Conservation (phyloP, 345 rosid species). For the Passiflora organensis region DNA sequence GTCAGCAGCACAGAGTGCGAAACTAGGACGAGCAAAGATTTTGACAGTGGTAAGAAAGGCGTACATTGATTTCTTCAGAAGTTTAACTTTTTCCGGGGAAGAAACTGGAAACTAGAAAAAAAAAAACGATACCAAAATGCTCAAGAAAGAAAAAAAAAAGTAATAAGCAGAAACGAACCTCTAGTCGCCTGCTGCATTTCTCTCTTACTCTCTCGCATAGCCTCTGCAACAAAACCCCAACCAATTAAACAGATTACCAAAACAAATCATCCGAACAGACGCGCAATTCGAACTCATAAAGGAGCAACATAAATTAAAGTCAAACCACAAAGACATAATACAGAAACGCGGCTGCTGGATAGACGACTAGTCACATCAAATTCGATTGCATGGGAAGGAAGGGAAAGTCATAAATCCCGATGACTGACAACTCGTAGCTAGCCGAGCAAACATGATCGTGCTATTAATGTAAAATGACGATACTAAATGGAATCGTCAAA, state of each 20-base stretch:
- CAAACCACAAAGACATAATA: not conserved
- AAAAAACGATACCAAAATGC: not conserved
- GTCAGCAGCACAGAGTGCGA: too few species aligned
- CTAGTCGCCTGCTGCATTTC: conserved; percentile 88
- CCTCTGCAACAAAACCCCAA: conserved; percentile 51
- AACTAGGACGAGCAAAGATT: too few species aligned
- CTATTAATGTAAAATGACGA: not conserved
- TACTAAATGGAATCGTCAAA: not conserved
- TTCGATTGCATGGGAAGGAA: too few species aligned
- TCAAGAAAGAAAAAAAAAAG: not conserved
- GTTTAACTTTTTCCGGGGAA: too few species aligned
- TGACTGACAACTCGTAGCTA: not conserved
- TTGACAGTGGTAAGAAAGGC: not conserved
- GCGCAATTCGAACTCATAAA: not conserved
- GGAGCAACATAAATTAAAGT: not conserved
- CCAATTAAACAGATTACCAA: not conserved
- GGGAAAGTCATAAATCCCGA: not conserved
- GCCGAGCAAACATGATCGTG: not conserved
- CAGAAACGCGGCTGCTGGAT: not conserved
- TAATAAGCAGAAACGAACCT: conserved; percentile 35
- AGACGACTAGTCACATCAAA: too few species aligned
- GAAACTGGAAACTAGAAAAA: not conserved
- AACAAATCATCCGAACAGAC: not conserved
- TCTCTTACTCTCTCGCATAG: conserved; percentile 80
- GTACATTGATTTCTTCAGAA: not conserved